Base-by-base conservation (phyloP, 139 green algal genomes). In the Parachlorella kessleri region DNA sequence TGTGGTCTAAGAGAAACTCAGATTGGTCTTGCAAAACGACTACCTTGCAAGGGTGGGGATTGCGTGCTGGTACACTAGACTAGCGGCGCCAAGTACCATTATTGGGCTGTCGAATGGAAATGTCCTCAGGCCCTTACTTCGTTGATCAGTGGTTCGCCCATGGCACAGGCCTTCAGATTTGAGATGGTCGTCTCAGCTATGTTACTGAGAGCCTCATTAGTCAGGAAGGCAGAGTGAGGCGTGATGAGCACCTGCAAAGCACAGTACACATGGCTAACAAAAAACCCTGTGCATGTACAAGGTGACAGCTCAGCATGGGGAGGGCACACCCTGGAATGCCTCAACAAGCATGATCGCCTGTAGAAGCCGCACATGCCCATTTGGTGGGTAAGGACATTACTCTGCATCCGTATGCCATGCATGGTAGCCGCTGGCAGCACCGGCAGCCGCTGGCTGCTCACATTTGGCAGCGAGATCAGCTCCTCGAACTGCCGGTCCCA, bases 191-290 rank as follows among this genome's bases (percentile, higher is more conserved):
- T 81, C 82, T 95, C 95, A 2, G 92, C 93, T 14, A 80, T 86
- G 86, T 97, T 69, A 21, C 28, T 30, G 63, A 69, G n/a, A 37
- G 92, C 90, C 70, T 94, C 89, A 28, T 85, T 36, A 2, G 94
- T 98, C 3, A 98, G 84, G 83, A 98, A 98, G 3, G 93, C 94
- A 8, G 78, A 87, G 88, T 98, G 93, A 0, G 90, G 88, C 0
- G 91, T 95, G n/a, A 95, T 82, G 32, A 97, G 41, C 65, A 73
- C 42, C 54, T 69, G 55, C 54, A 70, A 7, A 3, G 6, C 6
- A 2, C 24, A n/a, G 70, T n/a, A 35, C 88, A 73, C 24, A 66
- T n/a, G n/a, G n/a, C n/a, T n/a, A n/a, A n/a, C n/a, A n/a, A n/a
- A n/a, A n/a, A n/a, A n/a, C n/a, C n/a, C n/a, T n/a, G n/a, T n/a